A percentile compares a stretch with the other conserved stretches of the same genome.
Conservation (phyloP, 75 land plant species). For the Ceratopteris richardii region DNA sequence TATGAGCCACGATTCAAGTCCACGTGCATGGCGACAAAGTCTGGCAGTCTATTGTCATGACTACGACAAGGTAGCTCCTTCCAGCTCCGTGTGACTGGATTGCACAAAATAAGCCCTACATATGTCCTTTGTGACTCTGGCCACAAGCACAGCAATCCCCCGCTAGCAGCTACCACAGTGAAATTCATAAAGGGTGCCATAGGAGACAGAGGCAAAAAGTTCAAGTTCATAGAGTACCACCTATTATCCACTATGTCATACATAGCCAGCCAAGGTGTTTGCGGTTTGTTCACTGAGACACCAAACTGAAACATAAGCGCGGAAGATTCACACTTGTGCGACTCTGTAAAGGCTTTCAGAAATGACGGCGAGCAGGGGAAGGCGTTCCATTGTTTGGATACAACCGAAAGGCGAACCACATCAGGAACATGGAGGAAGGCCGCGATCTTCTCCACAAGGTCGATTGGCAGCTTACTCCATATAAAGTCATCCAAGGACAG, state of each 20-base stretch:
- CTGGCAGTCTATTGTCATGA: constrained; percentile 7
- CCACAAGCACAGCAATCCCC: constrained; percentile 18
- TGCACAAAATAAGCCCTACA: constrained; percentile 13
- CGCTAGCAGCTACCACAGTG: constrained; percentile 7
- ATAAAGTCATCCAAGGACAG: constrained; percentile 4
- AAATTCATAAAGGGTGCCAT: neutral
- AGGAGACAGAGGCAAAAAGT: constrained; percentile 5
- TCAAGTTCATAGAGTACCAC: constrained; percentile 10
- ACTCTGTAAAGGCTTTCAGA: neutral
- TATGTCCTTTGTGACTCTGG: constrained; percentile 7
- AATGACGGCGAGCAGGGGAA: constrained; percentile 9
- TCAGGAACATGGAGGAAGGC: constrained; percentile 14
- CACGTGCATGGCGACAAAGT: constrained; percentile 4
- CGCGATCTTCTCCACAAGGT: constrained; percentile 15
- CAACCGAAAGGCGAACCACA: constrained; percentile 13
- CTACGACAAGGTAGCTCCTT: constrained; percentile 12
- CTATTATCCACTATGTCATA: constrained; percentile 2
- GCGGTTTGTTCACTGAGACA: neutral
- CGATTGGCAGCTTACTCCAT: constrained; percentile 10
- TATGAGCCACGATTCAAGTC: neutral
- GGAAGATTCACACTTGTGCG: neutral
- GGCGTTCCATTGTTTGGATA: constrained; percentile 24
- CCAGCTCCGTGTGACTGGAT: constrained; percentile 15
- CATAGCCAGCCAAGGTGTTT: constrained; percentile 5
- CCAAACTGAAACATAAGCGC: constrained; percentile 1